A percentile compares a stretch with the other conserved stretches of the same genome.
Conservation (phyloP, 2,329 filamentous ascomycete species). For the Coniochaeta pulveracea region DNA sequence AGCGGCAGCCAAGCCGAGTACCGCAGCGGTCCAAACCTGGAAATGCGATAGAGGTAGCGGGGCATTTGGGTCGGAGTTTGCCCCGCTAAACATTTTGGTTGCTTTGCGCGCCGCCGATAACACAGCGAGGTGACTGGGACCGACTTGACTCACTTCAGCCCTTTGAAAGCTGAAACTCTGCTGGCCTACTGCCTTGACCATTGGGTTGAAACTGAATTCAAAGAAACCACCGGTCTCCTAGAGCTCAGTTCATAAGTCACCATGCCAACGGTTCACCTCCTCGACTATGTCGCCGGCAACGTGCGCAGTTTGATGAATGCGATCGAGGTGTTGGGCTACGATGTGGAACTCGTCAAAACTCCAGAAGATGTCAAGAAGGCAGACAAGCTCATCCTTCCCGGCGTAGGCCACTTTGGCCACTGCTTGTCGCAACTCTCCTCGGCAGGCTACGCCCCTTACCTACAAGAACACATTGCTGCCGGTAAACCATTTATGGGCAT, state of each 20-base stretch:
- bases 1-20: too few species aligned
- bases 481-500: slow-evolving; percentile 99
- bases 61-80: too few species aligned
- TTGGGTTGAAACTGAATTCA: too few species aligned
- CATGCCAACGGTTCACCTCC: slow-evolving; percentile 68
- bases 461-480: slow-evolving; percentile 69
- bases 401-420: slow-evolving; percentile 96
- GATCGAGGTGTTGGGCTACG: slow-evolving; percentile 89
- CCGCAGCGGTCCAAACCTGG: too few species aligned
- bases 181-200: too few species aligned
- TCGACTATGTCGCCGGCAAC: slow-evolving; percentile 92
- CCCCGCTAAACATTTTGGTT: too few species aligned
- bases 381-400: slow-evolving; percentile 88
- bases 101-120: too few species aligned
- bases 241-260: slow-evolving; percentile 12
- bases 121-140: too few species aligned
- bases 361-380: slow-evolving; percentile 77
- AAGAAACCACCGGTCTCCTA: too few species aligned
- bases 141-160: too few species aligned
- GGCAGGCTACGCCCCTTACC: slow-evolving; percentile 74
- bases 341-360: slow-evolving; percentile 81
- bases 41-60: too few species aligned
- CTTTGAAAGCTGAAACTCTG: too few species aligned
- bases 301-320: slow-evolving; percentile 93
- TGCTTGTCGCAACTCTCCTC: slow-evolving; percentile 75